Evolutionary conservation across 495 filamentous ascomycete species (phyloP).

Genomic region (Stereocaulon alpinum): DNA sequence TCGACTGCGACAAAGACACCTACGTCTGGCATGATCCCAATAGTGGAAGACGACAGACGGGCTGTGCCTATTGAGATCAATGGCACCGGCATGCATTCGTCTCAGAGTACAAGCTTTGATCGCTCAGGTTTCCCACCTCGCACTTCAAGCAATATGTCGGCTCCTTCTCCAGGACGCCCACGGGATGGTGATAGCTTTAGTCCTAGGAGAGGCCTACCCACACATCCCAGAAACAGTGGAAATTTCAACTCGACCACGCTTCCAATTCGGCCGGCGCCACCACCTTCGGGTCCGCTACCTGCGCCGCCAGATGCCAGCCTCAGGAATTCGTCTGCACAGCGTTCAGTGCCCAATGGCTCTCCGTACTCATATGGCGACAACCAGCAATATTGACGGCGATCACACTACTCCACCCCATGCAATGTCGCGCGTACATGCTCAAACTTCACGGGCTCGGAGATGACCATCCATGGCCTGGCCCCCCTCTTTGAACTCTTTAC

Average conservation of each 20-base stretch:
- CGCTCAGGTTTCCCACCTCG: constrained; percentile 25
- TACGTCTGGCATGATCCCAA: constrained; percentile 56
- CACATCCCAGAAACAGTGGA: constrained; percentile 32
- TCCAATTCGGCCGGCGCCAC: constrained; percentile 36
- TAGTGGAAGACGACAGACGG: constrained; percentile 42
- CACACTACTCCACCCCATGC: background rate
- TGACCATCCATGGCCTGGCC: background rate
- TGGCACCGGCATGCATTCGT: constrained; percentile 18
- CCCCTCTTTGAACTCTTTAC: background rate
- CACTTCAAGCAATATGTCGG: constrained; percentile 24
- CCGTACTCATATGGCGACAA: constrained; percentile 10
- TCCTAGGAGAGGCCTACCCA: constrained; percentile 21
- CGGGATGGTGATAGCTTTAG: constrained; percentile 25
- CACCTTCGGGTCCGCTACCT: constrained; percentile 34
- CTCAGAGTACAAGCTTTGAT: constrained; percentile 16
- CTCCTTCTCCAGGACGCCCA: constrained; percentile 31
- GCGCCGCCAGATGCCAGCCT: constrained; percentile 23
- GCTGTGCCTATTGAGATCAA: constrained; percentile 17
- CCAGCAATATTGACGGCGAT: constrained; percentile 8
- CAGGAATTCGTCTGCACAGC: constrained; percentile 2
- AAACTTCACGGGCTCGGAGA: background rate
- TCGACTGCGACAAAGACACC: constrained; percentile 38
- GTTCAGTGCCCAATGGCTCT: constrained; percentile 10
- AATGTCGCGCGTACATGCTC: background rate
- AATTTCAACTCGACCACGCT: constrained; percentile 31